Base-by-base conservation (phyloP, 331 rosid species). In the Arachis monticola region DNA sequence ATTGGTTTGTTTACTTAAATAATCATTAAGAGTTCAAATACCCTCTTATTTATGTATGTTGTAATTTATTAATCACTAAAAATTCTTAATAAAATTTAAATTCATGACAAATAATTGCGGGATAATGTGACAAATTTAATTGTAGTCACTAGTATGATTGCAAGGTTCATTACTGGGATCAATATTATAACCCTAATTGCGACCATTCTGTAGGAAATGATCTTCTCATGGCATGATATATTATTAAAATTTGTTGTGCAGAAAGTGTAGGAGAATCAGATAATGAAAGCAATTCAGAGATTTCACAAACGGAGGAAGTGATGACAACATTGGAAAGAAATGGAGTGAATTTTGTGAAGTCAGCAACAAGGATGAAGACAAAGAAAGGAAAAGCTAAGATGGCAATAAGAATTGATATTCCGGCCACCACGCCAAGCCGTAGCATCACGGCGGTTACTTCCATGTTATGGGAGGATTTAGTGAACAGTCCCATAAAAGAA, bases 401-500 rank as follows among this genome's bases (percentile, higher is more conserved):
- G 91, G 87, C 91, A 3, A 57, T 87, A 74, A 86, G 93, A 62
- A 87, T 92, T 0, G 96, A 90, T 59, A 83, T 82, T 87, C 94
- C 95, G 0, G 84, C 87, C 12, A 85, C 86, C 1, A 83, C 92
- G 0, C 93, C 96, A 0, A 73, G 86, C 0, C 30, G 73, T 8
- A 73, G 91, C 0, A 77, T 87, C 69, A 42, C 92, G 0, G 87
- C 93, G 0, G 81, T 82, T 22, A 83, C 92, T 3, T 82, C 89
- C 0, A 79, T 79, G 91, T 70, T 92, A 30, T 90, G 90, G 97
- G 97, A 94, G 66, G 99, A 94, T 84, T 42, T 94, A 6, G 84
- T 94, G 3, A 94, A 85, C 27, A 78, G 71, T 69, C 90, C 96
- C 0, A 83, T 81, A 11, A 90, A 83, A 73, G 91, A 85, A 44